phyloP scores from a whole-genome alignment of 202 grass and related monocot species.

The Panicum virgatum region DNA sequence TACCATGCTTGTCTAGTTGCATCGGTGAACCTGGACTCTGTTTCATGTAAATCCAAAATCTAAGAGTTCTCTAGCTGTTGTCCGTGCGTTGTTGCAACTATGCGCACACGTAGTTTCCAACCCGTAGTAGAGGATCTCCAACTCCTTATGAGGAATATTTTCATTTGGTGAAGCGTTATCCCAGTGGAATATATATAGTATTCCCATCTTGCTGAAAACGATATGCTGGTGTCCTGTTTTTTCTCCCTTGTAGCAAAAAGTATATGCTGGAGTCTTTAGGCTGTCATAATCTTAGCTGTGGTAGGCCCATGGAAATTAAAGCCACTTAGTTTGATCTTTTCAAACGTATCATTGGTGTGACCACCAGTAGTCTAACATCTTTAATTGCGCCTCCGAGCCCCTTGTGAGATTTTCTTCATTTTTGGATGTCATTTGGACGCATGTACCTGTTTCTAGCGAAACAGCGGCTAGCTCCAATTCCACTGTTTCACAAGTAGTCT shows the following conservation, averaged over 20 bases:
- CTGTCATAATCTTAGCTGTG: conserved; percentile 12
- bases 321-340: conserved; percentile 15
- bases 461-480: conserved; percentile 14
- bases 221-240: background rate
- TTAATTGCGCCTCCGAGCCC: background rate
- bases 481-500: conserved; percentile 1
- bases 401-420: background rate
- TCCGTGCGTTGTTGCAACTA: background rate
- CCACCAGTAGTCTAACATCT: background rate
- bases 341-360: background rate
- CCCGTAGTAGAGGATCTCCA: conserved; percentile 16
- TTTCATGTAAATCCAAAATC: background rate
- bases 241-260: background rate
- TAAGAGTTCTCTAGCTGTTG: background rate
- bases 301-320: background rate
- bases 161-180: conserved; percentile 14
- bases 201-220: too few species aligned
- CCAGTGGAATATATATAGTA: background rate
- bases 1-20: conserved; percentile 9
- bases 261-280: conserved; percentile 7
- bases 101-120: conserved; percentile 6
- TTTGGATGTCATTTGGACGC: background rate
- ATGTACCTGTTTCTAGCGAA: conserved; percentile 32
- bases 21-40: conserved; percentile 7
- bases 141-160: conserved; percentile 24